phyloP scores from a whole-genome alignment of 768 basidiomycete species.

The Boletus huronensis region DNA sequence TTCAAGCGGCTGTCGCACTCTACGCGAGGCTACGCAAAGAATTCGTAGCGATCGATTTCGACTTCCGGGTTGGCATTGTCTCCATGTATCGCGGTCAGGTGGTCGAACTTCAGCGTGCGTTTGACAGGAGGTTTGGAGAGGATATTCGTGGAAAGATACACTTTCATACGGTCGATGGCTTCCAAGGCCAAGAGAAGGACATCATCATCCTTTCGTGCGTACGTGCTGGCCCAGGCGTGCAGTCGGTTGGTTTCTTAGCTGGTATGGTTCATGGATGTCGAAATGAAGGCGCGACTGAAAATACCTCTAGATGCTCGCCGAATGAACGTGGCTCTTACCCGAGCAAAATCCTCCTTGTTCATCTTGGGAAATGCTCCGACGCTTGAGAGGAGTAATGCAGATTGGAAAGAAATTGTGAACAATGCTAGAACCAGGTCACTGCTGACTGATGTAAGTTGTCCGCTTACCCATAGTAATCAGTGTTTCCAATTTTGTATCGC shows the following conservation, averaged over 20 bases:
- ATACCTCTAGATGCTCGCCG: conserved; percentile 63
- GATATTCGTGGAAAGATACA: conserved; percentile 71
- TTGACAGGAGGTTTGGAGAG: conserved; percentile 67
- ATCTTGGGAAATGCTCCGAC: conserved; percentile 90
- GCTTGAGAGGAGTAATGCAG: conserved; percentile 77
- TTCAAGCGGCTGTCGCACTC: conserved; percentile 68
- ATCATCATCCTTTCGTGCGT: conserved; percentile 98
- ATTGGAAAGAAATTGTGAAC: conserved; percentile 73
- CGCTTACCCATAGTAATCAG: background rate
- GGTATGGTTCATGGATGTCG: conserved; percentile 40
- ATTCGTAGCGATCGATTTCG: conserved; percentile 53
- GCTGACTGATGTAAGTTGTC: conserved; percentile 53
- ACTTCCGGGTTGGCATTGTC: conserved; percentile 66
- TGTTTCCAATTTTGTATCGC: background rate
- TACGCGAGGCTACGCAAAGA: conserved; percentile 69
- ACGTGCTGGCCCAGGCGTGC: conserved; percentile 82
- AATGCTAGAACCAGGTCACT: conserved; percentile 68
- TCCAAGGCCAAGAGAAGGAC: conserved; percentile 98
- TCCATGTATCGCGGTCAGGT: conserved; percentile 96
- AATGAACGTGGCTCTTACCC: conserved; percentile 99
- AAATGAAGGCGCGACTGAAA: conserved; percentile 1
- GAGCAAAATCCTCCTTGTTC: conserved; percentile 91
- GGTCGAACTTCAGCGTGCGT: conserved; percentile 63
- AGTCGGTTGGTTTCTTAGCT: conserved; percentile 83
- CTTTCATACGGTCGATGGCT: conserved; percentile 98